Evolutionary conservation across 192 early-diverging fungal species (phyloP).

Genomic region (Radiomyces spectabilis): DNA sequence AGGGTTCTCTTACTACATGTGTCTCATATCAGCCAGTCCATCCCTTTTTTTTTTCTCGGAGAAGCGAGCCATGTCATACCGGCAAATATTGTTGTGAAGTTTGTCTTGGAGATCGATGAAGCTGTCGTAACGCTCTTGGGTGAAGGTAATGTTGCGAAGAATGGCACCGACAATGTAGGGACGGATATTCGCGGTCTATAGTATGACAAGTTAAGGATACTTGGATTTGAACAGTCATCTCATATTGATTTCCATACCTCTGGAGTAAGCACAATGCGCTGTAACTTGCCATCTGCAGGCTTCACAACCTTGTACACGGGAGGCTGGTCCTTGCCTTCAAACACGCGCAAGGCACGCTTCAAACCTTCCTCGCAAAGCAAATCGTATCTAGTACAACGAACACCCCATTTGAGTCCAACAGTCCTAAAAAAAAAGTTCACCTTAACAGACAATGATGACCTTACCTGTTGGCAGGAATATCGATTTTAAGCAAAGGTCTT

Average conservation of each 20-base stretch:
- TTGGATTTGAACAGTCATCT: neutral
- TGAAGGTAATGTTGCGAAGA: slow-evolving; percentile 81
- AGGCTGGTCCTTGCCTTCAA: slow-evolving; percentile 61
- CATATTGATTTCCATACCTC: slow-evolving; percentile 41
- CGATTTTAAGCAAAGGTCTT: slow-evolving; percentile 85
- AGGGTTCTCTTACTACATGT: slow-evolving; percentile 87
- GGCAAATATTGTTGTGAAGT: slow-evolving; percentile 95
- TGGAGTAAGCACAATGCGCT: slow-evolving; percentile 60
- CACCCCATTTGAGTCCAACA: too few relatives aligned
- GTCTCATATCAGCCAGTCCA: too few relatives aligned
- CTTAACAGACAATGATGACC: neutral
- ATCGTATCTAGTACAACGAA: slow-evolving; percentile 77
- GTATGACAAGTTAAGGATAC: neutral
- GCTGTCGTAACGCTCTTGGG: slow-evolving; percentile 75
- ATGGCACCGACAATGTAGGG: slow-evolving; percentile 87
- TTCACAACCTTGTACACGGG: slow-evolving; percentile 58
- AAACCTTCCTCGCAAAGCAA: slow-evolving; percentile 96
- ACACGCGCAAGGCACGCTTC: slow-evolving; percentile 79
- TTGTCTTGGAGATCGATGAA: slow-evolving; percentile 99
- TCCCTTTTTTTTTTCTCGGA: too few relatives aligned
- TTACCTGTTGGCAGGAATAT: slow-evolving; percentile 93
- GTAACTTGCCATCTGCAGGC: slow-evolving; percentile 47
- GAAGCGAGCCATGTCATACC: slow-evolving; percentile 35
- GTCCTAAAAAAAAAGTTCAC: neutral
- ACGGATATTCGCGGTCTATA: slow-evolving; percentile 74